Base-by-base conservation (phyloP, 176 grass and related monocot species). In the Oryza meridionalis region DNA sequence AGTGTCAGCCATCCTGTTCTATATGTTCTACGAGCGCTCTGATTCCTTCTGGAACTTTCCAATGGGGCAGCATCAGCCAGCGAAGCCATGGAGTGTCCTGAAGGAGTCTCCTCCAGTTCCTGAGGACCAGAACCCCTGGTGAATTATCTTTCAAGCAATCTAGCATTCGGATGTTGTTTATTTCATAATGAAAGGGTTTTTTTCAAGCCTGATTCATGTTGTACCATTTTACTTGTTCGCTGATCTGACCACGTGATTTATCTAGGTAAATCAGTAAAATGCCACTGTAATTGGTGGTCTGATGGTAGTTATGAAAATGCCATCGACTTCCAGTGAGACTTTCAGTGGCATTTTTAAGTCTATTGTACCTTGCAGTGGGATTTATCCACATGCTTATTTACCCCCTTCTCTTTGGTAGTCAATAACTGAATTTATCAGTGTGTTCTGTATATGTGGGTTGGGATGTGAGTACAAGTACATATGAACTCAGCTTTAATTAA, bases 11-110 rank as follows among this genome's bases (percentile, higher is more conserved):
- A 0, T 89, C 29, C 77, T 96, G 64, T 96, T 94, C 70, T 99
- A 92, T 55, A 0, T 84, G 61, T 82, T 99, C 67, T 88, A 92
- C 9, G 76, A 90, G 80, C 81, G 71, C 26, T 99, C 90, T 0
- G 91, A 89, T 81, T 95, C 91, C 4, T 98, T 96, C 83, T 99
- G 90, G 90, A 96, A 89, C 67, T 87, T 94, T 15, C 97, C 93
- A 26, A 72, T 80, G 8, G 83, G 89, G 55, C 83, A 66, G 77
- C 44, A 84, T 79, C 91, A 90, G 64, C 84, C 86, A 0, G 43
- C 88, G 70, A 90, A 77, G 74, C 84, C 81, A 70, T 96, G 87
- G 84, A 88, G 59, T 14, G 50, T 87, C 43, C 86, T 90, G 70
- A 87, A 90, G 42, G 84, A 92, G 63, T 66, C 81, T 66, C 88